Conservation (phyloP, 352 stramenopile genomes). For the Pythium apleroticum region DNA sequence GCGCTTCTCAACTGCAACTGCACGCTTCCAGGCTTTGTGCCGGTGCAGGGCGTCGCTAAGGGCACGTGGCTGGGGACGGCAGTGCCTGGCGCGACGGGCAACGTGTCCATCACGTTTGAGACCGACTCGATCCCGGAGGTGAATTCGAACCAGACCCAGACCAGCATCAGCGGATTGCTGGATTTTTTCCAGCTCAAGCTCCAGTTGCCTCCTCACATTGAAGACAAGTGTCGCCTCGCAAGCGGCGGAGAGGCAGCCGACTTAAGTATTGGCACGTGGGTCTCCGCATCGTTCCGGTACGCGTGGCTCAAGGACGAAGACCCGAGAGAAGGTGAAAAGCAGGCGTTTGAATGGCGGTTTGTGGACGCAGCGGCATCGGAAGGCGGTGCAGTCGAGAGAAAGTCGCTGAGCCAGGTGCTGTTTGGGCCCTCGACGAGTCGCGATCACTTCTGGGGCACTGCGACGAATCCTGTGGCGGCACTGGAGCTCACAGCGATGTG, state of each 20-base stretch:
- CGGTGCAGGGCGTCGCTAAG: conserved; percentile 49
- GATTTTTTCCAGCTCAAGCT: conserved; percentile 86
- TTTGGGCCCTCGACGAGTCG: conserved; percentile 32
- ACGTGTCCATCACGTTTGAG: conserved; percentile 76
- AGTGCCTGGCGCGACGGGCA: conserved; percentile 66
- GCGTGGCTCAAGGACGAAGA: conserved; percentile 49
- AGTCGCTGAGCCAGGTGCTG: conserved; percentile 21
- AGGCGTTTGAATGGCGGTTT: conserved; percentile 13
- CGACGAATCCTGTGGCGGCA: conserved; percentile 42
- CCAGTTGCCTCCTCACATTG: conserved; percentile 55
- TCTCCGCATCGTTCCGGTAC: conserved; percentile 72
- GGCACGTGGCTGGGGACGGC: conserved; percentile 68
- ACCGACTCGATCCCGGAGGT: conserved; percentile 72
- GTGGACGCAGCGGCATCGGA: neutral
- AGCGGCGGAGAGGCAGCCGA: conserved; percentile 31
- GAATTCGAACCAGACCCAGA: conserved; percentile 58
- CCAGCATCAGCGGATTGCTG: conserved; percentile 68
- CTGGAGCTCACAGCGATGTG: conserved; percentile 67
- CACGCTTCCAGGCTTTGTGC: conserved; percentile 77
- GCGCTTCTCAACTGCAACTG: conserved; percentile 82
- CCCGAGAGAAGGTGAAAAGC: conserved; percentile 37
- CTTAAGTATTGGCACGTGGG: conserved; percentile 53
- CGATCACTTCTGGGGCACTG: conserved; percentile 37
- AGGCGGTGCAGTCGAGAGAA: neutral
- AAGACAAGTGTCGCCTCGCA: conserved; percentile 56